A percentile compares a stretch with the other conserved stretches of the same genome.
Conservation (phyloP, 164 flowering plant genomes). For the Vitis labrusca region DNA sequence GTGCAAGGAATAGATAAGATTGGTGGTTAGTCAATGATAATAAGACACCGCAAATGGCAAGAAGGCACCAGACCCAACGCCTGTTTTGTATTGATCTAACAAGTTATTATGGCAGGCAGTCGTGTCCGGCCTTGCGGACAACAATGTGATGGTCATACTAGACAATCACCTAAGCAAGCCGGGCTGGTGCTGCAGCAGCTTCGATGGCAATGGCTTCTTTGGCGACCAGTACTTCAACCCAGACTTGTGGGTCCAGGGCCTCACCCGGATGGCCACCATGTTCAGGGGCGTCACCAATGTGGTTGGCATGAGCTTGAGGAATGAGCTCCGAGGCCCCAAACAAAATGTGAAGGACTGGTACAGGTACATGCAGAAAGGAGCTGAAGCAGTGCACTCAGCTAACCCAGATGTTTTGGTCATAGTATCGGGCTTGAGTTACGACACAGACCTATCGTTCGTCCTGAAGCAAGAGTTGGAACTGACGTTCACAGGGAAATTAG, state of each 20-base stretch:
- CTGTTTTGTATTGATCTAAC: neutral
- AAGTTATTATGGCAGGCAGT: slow-evolving; percentile 47
- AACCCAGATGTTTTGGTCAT: slow-evolving; percentile 75
- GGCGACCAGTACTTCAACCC: slow-evolving; percentile 76
- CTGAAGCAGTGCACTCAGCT: slow-evolving; percentile 84
- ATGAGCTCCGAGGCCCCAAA: slow-evolving; percentile 80
- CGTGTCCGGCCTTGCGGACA: slow-evolving; percentile 55
- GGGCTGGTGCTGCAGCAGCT: slow-evolving; percentile 83
- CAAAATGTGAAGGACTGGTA: slow-evolving; percentile 69
- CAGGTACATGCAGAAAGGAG: slow-evolving; percentile 87
- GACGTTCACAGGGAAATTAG: slow-evolving; percentile 58
- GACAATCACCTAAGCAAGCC: slow-evolving; percentile 89
- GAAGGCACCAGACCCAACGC: no score
- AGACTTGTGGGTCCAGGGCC: slow-evolving; percentile 62
- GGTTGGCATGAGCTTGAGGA: slow-evolving; percentile 87
- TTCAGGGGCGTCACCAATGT: slow-evolving; percentile 55
- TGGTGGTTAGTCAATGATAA: no score
- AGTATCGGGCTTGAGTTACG: slow-evolving; percentile 67
- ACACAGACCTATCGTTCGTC: slow-evolving; percentile 61
- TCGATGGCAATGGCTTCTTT: slow-evolving; percentile 86
- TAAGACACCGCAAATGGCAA: no score
- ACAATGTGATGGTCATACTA: slow-evolving; percentile 74
- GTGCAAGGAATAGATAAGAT: no score
- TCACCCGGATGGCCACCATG: slow-evolving; percentile 61
- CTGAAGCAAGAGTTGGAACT: slow-evolving; percentile 36